Evolutionary conservation across 2,329 filamentous ascomycete species (phyloP).

Genomic region (Amphichorda felina): DNA sequence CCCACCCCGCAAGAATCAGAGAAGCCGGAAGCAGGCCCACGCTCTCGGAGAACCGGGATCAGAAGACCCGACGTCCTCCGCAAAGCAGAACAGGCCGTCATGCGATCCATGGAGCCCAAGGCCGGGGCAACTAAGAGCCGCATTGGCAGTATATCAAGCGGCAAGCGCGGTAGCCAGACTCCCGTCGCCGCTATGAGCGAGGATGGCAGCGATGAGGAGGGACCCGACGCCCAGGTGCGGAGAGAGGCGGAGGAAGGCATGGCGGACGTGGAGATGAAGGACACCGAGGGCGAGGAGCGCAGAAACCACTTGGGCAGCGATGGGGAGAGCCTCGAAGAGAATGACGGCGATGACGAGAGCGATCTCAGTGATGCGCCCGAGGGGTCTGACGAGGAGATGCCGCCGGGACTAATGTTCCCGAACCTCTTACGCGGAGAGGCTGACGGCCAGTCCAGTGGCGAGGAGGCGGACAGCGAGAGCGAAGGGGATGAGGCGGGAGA

Average conservation of each 20-base stretch:
- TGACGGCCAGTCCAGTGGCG: slow-evolving; percentile 18
- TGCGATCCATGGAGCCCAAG: slow-evolving; percentile 37
- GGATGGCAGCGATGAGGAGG: slow-evolving; percentile 18
- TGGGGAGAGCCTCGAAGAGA: slow-evolving; percentile 14
- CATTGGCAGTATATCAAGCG: slow-evolving; percentile 37
- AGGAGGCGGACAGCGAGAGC: slow-evolving; percentile 22
- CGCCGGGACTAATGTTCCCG: slow-evolving; percentile 39
- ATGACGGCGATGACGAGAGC: slow-evolving; percentile 48
- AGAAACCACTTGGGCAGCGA: slow-evolving; percentile 11
- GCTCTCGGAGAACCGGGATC: slow-evolving; percentile 30
- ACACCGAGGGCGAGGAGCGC: slow-evolving; percentile 20
- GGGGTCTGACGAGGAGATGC: slow-evolving; percentile 45
- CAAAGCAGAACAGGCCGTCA: slow-evolving; percentile 47
- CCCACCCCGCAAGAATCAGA: slow-evolving; percentile 24
- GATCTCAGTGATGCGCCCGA: slow-evolving; percentile 54
- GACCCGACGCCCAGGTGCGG: slow-evolving; percentile 25
- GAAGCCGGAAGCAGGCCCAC: slow-evolving; percentile 27
- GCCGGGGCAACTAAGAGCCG: slow-evolving; percentile 30
- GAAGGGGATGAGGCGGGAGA: slow-evolving; percentile 17
- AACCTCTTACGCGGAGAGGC: slow-evolving; percentile 23
- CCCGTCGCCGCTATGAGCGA: slow-evolving; percentile 21
- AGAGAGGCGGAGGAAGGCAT: slow-evolving; percentile 20
- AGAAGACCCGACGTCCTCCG: slow-evolving; percentile 46
- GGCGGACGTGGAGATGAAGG: slow-evolving; percentile 29
- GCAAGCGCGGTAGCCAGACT: slow-evolving; percentile 28